These are phyloP conservation scores for Rhynchospora breviuscula DNA, from an alignment of 176 grass and related monocot species.

Conservation along the genomic window DNA sequence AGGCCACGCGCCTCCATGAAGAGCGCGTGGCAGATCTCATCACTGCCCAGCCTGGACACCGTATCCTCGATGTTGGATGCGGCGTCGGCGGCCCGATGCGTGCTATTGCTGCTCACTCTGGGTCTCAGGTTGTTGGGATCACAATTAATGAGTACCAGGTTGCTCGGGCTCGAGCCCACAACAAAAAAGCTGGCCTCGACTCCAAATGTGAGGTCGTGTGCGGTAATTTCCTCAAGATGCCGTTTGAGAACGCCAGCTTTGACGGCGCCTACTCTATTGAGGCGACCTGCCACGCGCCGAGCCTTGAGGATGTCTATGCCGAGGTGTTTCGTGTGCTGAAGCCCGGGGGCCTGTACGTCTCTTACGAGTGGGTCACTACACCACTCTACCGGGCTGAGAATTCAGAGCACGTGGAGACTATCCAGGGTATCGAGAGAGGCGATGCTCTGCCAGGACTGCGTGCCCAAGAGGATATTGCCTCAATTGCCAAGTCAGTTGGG, in stretches of 20 bases:
- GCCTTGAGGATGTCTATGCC: slow-evolving; percentile 83
- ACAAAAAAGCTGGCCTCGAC: slow-evolving; percentile 79
- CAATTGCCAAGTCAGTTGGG: slow-evolving; percentile 44
- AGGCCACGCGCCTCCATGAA: slow-evolving; percentile 86
- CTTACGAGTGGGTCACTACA: slow-evolving; percentile 97
- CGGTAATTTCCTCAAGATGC: slow-evolving; percentile 97
- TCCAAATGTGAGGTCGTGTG: slow-evolving; percentile 76
- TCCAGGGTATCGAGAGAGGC: slow-evolving; percentile 86
- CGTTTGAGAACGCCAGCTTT: slow-evolving; percentile 70
- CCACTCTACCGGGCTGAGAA: slow-evolving; percentile 67
- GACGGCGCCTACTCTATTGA: slow-evolving; percentile 96
- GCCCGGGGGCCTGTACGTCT: slow-evolving; percentile 67
- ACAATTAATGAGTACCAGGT: slow-evolving; percentile 99
- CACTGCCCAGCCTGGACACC: slow-evolving; percentile 35
- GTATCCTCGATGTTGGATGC: slow-evolving; percentile 77
- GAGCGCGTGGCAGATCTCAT: slow-evolving; percentile 77
- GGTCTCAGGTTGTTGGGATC: slow-evolving; percentile 78
- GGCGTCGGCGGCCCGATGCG: slow-evolving; percentile 96
- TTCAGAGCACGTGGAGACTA: slow-evolving; percentile 61
- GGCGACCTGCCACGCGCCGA: slow-evolving; percentile 97
- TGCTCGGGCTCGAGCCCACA: slow-evolving; percentile 72
- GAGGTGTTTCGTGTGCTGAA: slow-evolving; percentile 90
- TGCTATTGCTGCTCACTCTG: slow-evolving; percentile 74
- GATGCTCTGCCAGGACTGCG: slow-evolving; percentile 82
- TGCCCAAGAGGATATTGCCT: slow-evolving; percentile 65